Evolutionary conservation across 371 early-diverging fungal genomes (phyloP).

Genomic region (Mortierella sp.): DNA sequence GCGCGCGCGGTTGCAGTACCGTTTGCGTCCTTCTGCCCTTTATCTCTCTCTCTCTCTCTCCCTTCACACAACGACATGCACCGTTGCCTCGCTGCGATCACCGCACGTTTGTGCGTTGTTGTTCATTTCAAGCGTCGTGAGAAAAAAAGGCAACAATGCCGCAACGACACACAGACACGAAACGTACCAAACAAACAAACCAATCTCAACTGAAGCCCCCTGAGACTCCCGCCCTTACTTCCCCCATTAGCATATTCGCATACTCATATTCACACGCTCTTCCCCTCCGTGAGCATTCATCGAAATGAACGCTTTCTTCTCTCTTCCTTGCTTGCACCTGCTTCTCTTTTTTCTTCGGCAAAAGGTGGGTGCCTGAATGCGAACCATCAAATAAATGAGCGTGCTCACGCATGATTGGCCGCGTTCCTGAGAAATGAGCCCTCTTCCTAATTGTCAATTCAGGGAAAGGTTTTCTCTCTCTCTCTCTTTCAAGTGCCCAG

Average conservation of each 20-base stretch:
- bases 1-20: not conserved
- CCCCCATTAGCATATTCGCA: not conserved
- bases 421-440: slow-evolving; percentile 10
- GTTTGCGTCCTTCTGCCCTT: not conserved
- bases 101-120: too few relatives aligned
- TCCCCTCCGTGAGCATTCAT: not conserved
- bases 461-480: not conserved
- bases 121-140: too few relatives aligned
- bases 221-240: too few relatives aligned
- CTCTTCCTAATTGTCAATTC: not conserved
- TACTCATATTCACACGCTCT: not conserved
- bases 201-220: not conserved
- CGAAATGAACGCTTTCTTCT: not conserved
- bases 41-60: slow-evolving; percentile 9
- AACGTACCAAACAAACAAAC: too few relatives aligned
- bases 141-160: too few relatives aligned
- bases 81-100: not conserved
- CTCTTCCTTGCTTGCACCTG: not conserved
- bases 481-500: too few relatives aligned
- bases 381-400: not conserved
- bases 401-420: not conserved
- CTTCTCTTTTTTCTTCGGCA: not conserved
- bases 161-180: too few relatives aligned
- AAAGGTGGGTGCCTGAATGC: not conserved
- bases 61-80: not conserved